Evolutionary conservation across 2,329 filamentous ascomycete genomes (phyloP).

Genomic region (Orbilia ellipsospora): DNA sequence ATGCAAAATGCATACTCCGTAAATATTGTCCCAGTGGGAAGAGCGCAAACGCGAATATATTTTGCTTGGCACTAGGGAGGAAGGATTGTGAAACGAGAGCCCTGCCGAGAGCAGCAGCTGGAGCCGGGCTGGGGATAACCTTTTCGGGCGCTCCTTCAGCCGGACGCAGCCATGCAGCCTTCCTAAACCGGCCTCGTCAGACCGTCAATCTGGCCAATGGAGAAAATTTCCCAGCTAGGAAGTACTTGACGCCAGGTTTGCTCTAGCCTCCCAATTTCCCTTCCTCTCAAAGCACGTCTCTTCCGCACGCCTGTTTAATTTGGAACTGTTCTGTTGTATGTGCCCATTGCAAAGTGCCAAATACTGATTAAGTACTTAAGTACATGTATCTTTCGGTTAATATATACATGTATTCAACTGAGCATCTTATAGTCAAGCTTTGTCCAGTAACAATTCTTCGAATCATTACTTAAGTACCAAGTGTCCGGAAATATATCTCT

Average conservation of each 20-base stretch:
- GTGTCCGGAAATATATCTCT: too few species aligned
- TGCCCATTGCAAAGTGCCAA: too few species aligned
- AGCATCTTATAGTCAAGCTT: too few species aligned
- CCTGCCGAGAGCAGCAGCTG: conserved; percentile 26
- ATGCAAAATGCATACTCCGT: not conserved
- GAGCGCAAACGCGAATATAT: conserved; percentile 11
- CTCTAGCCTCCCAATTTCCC: too few species aligned
- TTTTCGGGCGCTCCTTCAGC: conserved; percentile 20
- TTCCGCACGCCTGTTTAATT: not conserved
- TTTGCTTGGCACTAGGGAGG: conserved; percentile 8
- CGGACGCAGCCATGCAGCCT: conserved; percentile 34
- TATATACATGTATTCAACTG: too few species aligned
- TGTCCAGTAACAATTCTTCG: too few species aligned
- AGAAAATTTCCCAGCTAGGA: conserved; percentile 46
- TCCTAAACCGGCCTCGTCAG: conserved; percentile 23
- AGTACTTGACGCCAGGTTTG: conserved; percentile 28
- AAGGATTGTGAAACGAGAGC: conserved; percentile 25
- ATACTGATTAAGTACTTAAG: too few species aligned
- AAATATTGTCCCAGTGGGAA: not conserved
- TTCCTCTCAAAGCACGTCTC: not conserved
- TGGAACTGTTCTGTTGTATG: not conserved
- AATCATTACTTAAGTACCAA: too few species aligned
- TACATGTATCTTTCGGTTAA: too few species aligned
- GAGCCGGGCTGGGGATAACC: conserved; percentile 20
- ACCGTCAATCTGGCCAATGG: conserved; percentile 3